phyloP scores from a whole-genome alignment of 2,329 filamentous ascomycete species.

The Trematosphaeria pertusa region DNA sequence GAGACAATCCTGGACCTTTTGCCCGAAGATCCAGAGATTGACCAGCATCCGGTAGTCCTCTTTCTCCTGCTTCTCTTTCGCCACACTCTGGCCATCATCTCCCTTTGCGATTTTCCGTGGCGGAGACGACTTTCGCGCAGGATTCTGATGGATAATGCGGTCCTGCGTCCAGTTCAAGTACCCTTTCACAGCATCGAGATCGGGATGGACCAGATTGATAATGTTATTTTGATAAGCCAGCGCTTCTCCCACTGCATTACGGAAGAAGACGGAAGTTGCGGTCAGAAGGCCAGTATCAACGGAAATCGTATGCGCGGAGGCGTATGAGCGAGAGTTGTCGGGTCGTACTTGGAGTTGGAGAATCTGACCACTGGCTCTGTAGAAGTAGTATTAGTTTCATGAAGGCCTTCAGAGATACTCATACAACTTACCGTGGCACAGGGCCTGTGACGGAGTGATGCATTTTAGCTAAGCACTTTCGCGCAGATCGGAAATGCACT shows the following conservation, averaged over 20 bases:
- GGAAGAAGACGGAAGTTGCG: neutral
- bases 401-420: too few relatives aligned
- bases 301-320: too few relatives aligned
- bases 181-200: neutral
- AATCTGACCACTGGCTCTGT: too few relatives aligned
- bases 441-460: too few relatives aligned
- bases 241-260: neutral
- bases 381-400: too few relatives aligned
- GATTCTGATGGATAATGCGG: neutral
- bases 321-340: too few relatives aligned
- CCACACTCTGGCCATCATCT: too few relatives aligned
- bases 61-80: neutral
- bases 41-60: neutral
- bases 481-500: too few relatives aligned
- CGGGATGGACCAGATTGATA: neutral
- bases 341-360: too few relatives aligned
- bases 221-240: neutral
- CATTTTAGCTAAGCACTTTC: too few relatives aligned
- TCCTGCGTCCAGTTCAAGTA: conserved; percentile 2
- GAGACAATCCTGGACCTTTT: neutral
- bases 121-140: too few relatives aligned
- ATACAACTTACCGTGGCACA: too few relatives aligned
- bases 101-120: neutral
- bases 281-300: neutral
- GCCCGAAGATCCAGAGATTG: conserved; percentile 1